Evolutionary conservation across 371 early-diverging fungal genomes (phyloP), one percentile per base, ranked within the genome.

Genomic region (Vairimorpha apis): DNA sequence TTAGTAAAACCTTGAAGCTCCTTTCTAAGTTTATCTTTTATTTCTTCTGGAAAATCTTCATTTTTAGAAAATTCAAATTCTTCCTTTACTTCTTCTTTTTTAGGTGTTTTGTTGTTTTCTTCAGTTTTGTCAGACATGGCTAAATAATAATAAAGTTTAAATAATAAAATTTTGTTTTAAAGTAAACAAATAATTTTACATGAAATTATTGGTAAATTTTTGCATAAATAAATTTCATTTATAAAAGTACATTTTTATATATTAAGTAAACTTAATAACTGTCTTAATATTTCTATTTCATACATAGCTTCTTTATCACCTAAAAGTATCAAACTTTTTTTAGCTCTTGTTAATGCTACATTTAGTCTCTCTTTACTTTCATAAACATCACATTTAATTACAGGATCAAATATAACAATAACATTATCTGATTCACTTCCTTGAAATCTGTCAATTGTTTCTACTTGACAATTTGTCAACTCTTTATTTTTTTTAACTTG

Each of bases 261-360:
- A 30, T 51, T 59, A 13, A 72, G 10, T 14, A 72, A 55, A 4
- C 14, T 18, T 25, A 79, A 35, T 4, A 72, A 53, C 27, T 25
- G 51, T 27, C 51, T 32, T 60, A 79, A 58, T 44, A 76, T 45
- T 10, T 68, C 44, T 32, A 67, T 62, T 13, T 72, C 53, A n/a
- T 18, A 21, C 65, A 79, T 73, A n/a, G 51, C 63, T 1, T 32
- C 51, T 25, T 13, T 38, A 44, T 59, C 59, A 7, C 80, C 74
- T 1, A 74, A 21, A 30, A 79, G 80, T 37, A 94, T 86, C n/a
- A 98, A 78, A 75, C 93, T 93, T 38, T 76, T 78, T 73, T 88
- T 89, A 0, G 96, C 93, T 44, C 97, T 84, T 2, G 96, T 97
- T 41, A 98, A 84, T 0, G 95, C 96, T 10, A 97, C 97, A 79